Conservation (phyloP, 1,139 yeast species). For the Suhomyces bokatorum region DNA sequence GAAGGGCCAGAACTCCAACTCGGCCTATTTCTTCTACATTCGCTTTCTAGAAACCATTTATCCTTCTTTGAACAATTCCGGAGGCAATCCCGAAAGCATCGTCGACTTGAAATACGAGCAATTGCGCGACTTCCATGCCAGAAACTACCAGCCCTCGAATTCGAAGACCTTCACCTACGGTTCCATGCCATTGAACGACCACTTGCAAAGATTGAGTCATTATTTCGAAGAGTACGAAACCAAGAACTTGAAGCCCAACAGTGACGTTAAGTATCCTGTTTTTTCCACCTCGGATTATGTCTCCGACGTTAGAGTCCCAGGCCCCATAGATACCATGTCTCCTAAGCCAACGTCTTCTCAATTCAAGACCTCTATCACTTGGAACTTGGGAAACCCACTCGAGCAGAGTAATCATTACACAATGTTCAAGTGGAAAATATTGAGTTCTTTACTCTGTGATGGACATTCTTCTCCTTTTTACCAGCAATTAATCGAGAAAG, state of each 20-base stretch:
- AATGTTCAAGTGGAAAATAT: slow-evolving; percentile 70
- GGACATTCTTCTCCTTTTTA: slow-evolving; percentile 93
- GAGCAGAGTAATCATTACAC: slow-evolving; percentile 55
- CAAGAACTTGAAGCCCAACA: slow-evolving; percentile 12
- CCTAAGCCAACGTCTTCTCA: slow-evolving; percentile 66
- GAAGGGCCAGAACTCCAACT: slow-evolving; percentile 96
- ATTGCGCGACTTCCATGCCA: slow-evolving; percentile 69
- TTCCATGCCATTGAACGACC: slow-evolving; percentile 61
- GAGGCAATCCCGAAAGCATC: slow-evolving; percentile 88
- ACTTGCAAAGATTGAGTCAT: slow-evolving; percentile 57
- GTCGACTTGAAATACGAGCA: slow-evolving; percentile 75
- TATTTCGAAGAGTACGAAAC: slow-evolving; percentile 57
- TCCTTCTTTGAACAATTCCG: slow-evolving; percentile 83
- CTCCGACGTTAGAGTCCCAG: slow-evolving; percentile 37
- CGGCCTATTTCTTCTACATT: slow-evolving; percentile 82
- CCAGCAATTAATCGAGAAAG: slow-evolving; percentile 79
- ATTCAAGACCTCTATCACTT: slow-evolving; percentile 77
- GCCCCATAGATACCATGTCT: slow-evolving; percentile 81
- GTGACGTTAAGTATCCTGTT: slow-evolving; percentile 30
- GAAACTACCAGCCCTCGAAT: slow-evolving; percentile 87
- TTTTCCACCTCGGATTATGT: slow-evolving; percentile 17
- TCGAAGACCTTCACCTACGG: slow-evolving; percentile 89
- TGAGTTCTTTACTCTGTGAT: slow-evolving; percentile 74
- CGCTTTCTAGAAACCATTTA: slow-evolving; percentile 83
- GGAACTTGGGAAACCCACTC: slow-evolving; percentile 78